Conservation (phyloP, 345 rosid genomes). For the Excoecaria agallocha region DNA sequence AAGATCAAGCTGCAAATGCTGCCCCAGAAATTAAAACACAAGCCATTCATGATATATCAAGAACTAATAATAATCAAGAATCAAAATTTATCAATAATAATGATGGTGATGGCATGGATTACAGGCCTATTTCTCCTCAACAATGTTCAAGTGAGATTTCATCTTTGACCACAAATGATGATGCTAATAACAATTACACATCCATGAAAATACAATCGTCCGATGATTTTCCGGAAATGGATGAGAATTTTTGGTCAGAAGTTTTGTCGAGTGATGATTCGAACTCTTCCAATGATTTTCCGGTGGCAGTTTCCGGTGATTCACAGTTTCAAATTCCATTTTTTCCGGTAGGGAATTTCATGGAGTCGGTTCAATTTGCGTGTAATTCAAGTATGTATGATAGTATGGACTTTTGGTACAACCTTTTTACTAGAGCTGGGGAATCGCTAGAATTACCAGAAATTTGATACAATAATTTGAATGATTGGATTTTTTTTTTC, state of each 20-base stretch:
- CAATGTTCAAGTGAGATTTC: conserved; percentile 36
- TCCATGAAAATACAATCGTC: conserved; percentile 16
- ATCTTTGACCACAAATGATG: conserved; percentile 17
- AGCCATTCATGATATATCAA: neutral
- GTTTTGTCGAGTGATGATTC: conserved; percentile 37
- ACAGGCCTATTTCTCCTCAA: conserved; percentile 11
- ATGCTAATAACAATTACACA: conserved; percentile 6
- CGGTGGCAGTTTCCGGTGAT: conserved; percentile 9
- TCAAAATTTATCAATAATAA: conserved; percentile 4
- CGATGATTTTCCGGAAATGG: conserved; percentile 33
- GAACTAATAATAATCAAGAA: conserved; percentile 3
- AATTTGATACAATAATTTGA: conserved; percentile 18
- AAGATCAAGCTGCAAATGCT: conserved; percentile 7
- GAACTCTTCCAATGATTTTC: conserved; percentile 18
- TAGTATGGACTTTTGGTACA: conserved; percentile 55
- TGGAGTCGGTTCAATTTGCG: conserved; percentile 14
- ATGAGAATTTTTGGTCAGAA: conserved; percentile 53
- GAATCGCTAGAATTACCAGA: conserved; percentile 41
- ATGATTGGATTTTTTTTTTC: neutral
- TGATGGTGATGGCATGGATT: conserved; percentile 6
- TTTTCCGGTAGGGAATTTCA: neutral
- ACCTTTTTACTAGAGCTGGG: conserved; percentile 42
- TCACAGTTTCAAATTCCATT: conserved; percentile 11
- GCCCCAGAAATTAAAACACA: neutral
- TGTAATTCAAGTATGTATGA: conserved; percentile 32